Base-by-base conservation (phyloP, 2,329 filamentous ascomycete species). In the Escovopsis sp. region DNA sequence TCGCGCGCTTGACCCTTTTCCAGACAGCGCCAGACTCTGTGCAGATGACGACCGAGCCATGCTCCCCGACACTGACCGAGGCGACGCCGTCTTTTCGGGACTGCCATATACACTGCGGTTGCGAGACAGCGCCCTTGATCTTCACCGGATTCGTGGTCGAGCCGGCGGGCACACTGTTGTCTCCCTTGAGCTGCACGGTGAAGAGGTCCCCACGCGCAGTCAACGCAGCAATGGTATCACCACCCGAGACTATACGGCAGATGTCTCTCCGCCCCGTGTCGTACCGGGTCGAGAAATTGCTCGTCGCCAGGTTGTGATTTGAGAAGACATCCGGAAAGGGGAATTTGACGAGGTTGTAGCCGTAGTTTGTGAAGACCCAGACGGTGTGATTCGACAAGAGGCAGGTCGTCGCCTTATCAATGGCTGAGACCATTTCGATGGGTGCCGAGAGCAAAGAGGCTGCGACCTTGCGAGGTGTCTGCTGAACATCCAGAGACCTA, bases 91-190 rank as follows among this genome's bases (percentile, higher is more conserved):
- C 81, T 56, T 93, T 95, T 50, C 81, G 81, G 2, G 88, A 79
- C 27, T 81, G 84, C 91, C 91, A 98, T 24, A 95, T 79, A 44
- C 84, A 80, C 47, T 84, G 76, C 0, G 89, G 85, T 32, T 69
- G 63, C 0, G 84, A 87, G 3, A 95, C 67, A 2, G 87, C 84
- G 47, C 81, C 82, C 49, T 82, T 84, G 45, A 94, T 93, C 57
- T 94, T 94, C 39, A 81, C 76, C 0, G 89, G 88, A 54, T 95
- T 95, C 0, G 89, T 95, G 0, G 89, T 95, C 0, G 88, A 95
- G 3, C 77, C 72, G 8, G 68, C 70, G 1, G 63, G 55, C 35
- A 76, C 71, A 39, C 71, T 71, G 2, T 67, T 62, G 43, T 89
- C 84, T 6, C 68, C 63, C 43, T 77, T 80, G 46, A 94, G 74